phyloP scores from a whole-genome alignment of 176 grass and related monocot genomes.

The Themeda triandra region DNA sequence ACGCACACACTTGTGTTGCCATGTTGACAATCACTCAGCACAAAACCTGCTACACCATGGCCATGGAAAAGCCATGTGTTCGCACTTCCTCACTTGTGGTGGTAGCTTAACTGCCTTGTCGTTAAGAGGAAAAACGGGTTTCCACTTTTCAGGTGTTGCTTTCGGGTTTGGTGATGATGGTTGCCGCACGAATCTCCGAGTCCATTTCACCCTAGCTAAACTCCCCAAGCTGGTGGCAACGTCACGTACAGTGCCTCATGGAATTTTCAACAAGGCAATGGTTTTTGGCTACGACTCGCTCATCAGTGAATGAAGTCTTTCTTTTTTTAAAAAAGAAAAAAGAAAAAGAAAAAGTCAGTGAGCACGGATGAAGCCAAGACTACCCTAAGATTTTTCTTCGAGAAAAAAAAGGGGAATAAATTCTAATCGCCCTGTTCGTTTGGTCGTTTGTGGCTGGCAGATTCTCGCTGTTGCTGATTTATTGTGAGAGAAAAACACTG shows the following conservation, averaged over 20 bases:
- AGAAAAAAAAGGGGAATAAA: not conserved
- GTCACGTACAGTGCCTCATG: not conserved
- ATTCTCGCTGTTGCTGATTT: too few relatives aligned
- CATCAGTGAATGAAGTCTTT: too few relatives aligned
- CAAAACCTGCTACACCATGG: too few relatives aligned
- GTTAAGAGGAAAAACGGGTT: not conserved
- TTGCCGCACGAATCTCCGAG: not conserved
- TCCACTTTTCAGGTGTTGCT: not conserved
- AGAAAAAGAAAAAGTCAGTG: not conserved
- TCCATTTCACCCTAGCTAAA: not conserved
- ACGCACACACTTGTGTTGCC: too few relatives aligned
- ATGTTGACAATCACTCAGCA: too few relatives aligned
- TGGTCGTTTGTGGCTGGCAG: too few relatives aligned
- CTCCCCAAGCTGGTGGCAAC: not conserved
- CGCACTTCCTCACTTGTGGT: too few relatives aligned
- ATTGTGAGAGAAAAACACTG: too few relatives aligned
- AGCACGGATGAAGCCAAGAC: not conserved
- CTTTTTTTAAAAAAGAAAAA: too few relatives aligned
- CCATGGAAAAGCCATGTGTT: too few relatives aligned
- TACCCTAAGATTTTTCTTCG: not conserved
- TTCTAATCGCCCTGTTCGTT: not conserved
- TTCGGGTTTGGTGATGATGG: constrained; percentile 22
- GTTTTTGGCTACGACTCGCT: too few relatives aligned
- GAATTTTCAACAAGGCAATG: not conserved
- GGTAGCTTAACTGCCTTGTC: not conserved